Evolutionary conservation across 768 basidiomycete species (phyloP).

Genomic region (Agaricus subrufescens): DNA sequence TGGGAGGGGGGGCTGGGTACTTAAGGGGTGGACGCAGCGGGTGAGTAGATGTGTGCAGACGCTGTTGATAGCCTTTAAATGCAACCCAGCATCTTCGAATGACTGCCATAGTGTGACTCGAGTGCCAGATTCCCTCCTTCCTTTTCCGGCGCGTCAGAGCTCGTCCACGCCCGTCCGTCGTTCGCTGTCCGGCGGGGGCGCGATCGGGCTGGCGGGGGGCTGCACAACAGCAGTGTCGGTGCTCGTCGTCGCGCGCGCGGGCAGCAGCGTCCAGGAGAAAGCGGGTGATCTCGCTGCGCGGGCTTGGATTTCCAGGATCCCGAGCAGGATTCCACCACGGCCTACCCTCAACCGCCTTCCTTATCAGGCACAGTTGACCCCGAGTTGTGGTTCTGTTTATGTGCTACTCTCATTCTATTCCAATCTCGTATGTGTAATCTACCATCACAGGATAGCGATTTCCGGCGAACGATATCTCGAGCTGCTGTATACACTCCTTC

Average conservation of each 20-base stretch:
- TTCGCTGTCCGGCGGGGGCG: too few species aligned
- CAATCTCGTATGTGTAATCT: conserved; percentile 8
- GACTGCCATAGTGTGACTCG: not conserved
- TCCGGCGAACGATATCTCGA: conserved; percentile 56
- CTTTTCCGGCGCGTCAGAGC: not conserved
- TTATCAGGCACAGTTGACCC: conserved; percentile 16
- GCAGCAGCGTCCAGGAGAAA: not conserved
- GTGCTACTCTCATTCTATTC: conserved; percentile 2
- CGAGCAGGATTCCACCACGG: not conserved
- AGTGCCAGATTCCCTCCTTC: not conserved
- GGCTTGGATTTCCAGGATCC: not conserved
- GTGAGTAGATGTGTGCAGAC: conserved; percentile 16
- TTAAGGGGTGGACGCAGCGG: conserved; percentile 14
- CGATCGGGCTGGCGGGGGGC: too few species aligned
- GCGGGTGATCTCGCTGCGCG: not conserved
- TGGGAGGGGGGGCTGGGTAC: conserved; percentile 23
- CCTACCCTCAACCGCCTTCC: conserved; percentile 5
- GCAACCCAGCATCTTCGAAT: not conserved
- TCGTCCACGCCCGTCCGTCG: too few species aligned
- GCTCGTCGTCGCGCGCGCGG: not conserved
- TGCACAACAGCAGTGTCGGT: too few species aligned
- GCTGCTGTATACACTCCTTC: conserved; percentile 84
- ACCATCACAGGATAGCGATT: conserved; percentile 29
- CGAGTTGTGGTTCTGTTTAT: conserved; percentile 13
- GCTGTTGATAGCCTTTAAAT: conserved; percentile 7